Conservation (phyloP, 2,329 filamentous ascomycete species). For the Botrytis galanthina region DNA sequence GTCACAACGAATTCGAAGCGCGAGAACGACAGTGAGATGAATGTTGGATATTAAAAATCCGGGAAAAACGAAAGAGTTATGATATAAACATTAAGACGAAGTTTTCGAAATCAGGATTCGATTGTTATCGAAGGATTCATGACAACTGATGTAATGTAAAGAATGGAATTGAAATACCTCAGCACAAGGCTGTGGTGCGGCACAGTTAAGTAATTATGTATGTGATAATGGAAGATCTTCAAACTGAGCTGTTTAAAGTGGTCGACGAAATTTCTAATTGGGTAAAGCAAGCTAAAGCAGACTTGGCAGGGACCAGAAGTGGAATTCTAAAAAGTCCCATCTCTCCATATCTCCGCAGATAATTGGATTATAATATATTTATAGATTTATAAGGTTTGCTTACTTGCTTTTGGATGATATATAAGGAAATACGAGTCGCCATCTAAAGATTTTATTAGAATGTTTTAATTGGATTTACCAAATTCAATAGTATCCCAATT, state of each 20-base stretch:
- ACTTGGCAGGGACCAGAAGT: slow-evolving; percentile 1
- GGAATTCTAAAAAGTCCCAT: not conserved
- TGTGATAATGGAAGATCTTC: not conserved
- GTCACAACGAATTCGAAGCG: not conserved
- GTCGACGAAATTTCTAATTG: not conserved
- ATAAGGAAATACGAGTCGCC: not conserved
- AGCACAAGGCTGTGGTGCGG: slow-evolving; percentile 15
- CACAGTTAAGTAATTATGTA: not conserved
- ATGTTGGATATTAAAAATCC: not conserved
- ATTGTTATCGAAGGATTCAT: slow-evolving; percentile 6
- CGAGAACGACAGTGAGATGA: not conserved
- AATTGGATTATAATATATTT: not conserved
- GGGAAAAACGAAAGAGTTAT: not conserved
- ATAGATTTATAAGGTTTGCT: not conserved
- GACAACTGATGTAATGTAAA: not conserved
- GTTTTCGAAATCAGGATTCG: not conserved
- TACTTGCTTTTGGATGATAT: not conserved
- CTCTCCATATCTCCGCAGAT: not conserved
- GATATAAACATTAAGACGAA: not conserved
- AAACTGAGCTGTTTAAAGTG: not conserved
- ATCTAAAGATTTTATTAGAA: not conserved
- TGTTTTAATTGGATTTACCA: not conserved
- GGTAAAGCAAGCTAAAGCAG: not conserved
- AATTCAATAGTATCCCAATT: not conserved
- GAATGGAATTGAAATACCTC: not conserved